Evolutionary conservation across 371 early-diverging fungal genomes (phyloP), one percentile per base, ranked within the genome.

Genomic region (Apophysomyces sp.): DNA sequence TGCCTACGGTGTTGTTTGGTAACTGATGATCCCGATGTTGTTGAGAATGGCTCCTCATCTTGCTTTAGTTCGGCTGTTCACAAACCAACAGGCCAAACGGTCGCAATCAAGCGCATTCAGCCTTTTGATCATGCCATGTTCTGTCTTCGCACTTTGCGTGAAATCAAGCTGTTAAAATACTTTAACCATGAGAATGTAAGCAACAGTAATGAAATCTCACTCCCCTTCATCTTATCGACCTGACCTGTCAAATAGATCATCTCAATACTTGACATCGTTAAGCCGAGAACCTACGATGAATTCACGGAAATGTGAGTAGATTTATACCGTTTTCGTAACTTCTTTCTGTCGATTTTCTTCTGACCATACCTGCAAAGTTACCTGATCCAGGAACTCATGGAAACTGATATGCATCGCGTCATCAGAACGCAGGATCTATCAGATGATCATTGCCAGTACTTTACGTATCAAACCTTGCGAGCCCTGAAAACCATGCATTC

Each of bases 401-500:
- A 98, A 76, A 98, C 98, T 24, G 69, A 99, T 74, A 86, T 99
- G 82, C 98, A 98, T 75, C 93, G 98, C 65, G 97, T 99, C 57
- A 97, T 99, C 77, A 89, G 93, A 57, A 95, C 96, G n/a, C 98
- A 98, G 83, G 92, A 95, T 44, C 81, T 99, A 58, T 95, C 95
- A 34, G 98, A 98, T 77, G 93, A 95, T 30, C 98, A 98, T 73
- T 97, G 91, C 74, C 98, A 99, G 74, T 98, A 97, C 78, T 99
- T 99, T 76, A 87, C 98, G 62, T 99, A 96, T 78, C 99, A 99
- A 73, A 93, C 96, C 21, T 81, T 94, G 63, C 90, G 97, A 39
- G 99, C 97, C 0, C 85, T 99, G 56, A 98, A 99, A 70, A 96
- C 94, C 68, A 96, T 99, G 82, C 99, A 99, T 72, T 94, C 96